These are phyloP conservation scores for Scortechinia acanthostroma DNA, from an alignment of 2,329 filamentous ascomycete species.

Conservation along the genomic window DNA sequence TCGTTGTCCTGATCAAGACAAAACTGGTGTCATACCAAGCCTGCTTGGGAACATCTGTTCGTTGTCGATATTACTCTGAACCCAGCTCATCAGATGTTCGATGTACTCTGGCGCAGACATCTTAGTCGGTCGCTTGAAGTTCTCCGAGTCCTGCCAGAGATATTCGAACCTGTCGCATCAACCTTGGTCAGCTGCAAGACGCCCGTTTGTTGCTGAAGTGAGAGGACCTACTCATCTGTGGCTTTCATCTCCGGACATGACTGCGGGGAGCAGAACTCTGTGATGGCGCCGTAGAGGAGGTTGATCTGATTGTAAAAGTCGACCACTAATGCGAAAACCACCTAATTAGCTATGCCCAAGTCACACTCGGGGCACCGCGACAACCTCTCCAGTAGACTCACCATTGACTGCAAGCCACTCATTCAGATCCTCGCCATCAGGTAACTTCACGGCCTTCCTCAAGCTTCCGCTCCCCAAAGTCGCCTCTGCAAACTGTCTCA, in stretches of 20 bases:
- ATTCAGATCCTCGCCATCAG: conserved; percentile 93
- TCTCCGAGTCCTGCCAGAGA: conserved; percentile 93
- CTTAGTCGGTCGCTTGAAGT: conserved; percentile 92
- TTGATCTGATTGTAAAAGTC: conserved; percentile 99
- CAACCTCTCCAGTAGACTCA: conserved; percentile 29
- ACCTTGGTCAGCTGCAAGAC: conserved; percentile 7
- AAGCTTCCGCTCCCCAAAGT: conserved; percentile 90
- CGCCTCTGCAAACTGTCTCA: conserved; percentile 96
- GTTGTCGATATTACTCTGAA: conserved; percentile 91
- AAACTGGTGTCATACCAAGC: conserved; percentile 49
- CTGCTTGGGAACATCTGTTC: conserved; percentile 90
- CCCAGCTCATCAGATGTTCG: conserved; percentile 95
- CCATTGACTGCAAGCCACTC: conserved; percentile 98
- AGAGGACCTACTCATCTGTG: conserved; percentile 75
- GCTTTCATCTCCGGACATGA: conserved; percentile 99
- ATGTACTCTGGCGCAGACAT: conserved; percentile 97
- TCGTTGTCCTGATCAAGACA: conserved; percentile 3
- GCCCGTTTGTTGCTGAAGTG: conserved; percentile 2
- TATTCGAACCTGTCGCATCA: conserved; percentile 73
- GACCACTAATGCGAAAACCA: conserved; percentile 60
- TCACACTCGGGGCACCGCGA: conserved; percentile 13
- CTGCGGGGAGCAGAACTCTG: conserved; percentile 95
- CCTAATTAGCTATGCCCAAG: neutral
- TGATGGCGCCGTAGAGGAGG: conserved; percentile 95
- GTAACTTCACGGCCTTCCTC: conserved; percentile 91